A percentile compares a stretch with the other conserved stretches of the same genome.
Conservation (phyloP, 139 green algal genomes). For the Cymbomonas tetramitiformis region DNA sequence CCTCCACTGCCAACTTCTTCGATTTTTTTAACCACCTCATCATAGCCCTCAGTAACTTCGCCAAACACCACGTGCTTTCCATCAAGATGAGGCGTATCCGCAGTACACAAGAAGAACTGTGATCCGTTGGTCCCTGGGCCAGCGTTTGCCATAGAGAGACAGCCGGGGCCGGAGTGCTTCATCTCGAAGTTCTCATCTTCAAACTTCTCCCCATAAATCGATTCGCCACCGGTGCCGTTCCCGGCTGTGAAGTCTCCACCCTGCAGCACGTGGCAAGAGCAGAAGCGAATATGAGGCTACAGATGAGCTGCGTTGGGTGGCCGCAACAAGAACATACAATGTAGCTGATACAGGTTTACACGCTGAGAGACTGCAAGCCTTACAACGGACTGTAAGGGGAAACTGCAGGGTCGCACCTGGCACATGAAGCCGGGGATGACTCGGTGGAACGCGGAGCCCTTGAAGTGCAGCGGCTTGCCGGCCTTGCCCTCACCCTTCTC, state of each 20-base stretch:
- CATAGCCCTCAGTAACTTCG: slow-evolving; percentile 15
- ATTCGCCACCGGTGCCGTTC: slow-evolving; percentile 36
- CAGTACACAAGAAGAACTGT: slow-evolving; percentile 32
- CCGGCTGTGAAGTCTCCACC: slow-evolving; percentile 39
- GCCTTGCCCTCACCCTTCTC: slow-evolving; percentile 21
- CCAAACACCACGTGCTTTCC: slow-evolving; percentile 25
- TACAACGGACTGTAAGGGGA: too few species aligned
- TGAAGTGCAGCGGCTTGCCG: slow-evolving; percentile 21
- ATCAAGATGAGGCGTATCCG: slow-evolving; percentile 14
- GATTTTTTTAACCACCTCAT: slow-evolving; percentile 19
- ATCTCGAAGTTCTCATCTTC: slow-evolving; percentile 29
- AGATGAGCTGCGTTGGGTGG: too few species aligned
- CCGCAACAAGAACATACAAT: too few species aligned
- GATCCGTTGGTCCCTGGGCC: slow-evolving; percentile 29
- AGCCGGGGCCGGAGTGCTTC: slow-evolving; percentile 11
- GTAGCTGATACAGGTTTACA: too few species aligned
- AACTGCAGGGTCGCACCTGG: too few species aligned
- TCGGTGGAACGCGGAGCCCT: slow-evolving; percentile 37
- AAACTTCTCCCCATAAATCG: slow-evolving; percentile 33
- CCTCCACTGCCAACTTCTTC: neutral
- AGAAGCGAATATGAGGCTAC: too few species aligned
- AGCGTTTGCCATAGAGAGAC: slow-evolving; percentile 36
- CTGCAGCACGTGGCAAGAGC: slow-evolving; percentile 44
- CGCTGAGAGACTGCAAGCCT: too few species aligned
- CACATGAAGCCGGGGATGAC: slow-evolving; percentile 42